Percentiles rank a stretch among this genome's conserved stretches.
Evolutionary conservation across 2,329 filamentous ascomycete genomes (phyloP).

Genomic region (Macroventuria anomochaeta): DNA sequence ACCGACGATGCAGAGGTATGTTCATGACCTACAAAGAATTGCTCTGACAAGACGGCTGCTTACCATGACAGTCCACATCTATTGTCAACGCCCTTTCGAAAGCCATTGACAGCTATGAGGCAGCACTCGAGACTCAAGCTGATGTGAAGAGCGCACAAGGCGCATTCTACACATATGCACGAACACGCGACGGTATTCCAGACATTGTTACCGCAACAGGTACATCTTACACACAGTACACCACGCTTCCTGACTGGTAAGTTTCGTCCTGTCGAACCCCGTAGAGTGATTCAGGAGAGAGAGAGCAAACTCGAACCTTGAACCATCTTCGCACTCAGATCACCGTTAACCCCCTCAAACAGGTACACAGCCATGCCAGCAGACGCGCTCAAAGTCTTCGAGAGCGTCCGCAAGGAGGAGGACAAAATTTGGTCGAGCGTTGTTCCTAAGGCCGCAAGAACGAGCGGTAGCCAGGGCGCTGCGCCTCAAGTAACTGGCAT

Average conservation of each 20-base stretch:
- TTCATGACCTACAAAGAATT: background rate
- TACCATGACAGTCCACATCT: constrained; percentile 1
- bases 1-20: constrained; percentile 14
- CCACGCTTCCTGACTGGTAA: constrained; percentile 14
- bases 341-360: too few species aligned
- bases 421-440: constrained; percentile 16
- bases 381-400: constrained; percentile 11
- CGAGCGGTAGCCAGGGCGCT: constrained; percentile 11
- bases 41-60: background rate
- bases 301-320: too few species aligned
- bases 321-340: too few species aligned
- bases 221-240: constrained; percentile 2
- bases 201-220: constrained; percentile 10
- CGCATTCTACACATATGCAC: constrained; percentile 16
- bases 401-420: constrained; percentile 12
- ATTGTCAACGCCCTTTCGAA: constrained; percentile 10
- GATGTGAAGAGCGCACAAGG: constrained; percentile 8
- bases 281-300: too few species aligned
- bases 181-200: constrained; percentile 16
- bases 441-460: constrained; percentile 7
- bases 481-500: constrained; percentile 8
- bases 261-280: too few species aligned
- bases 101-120: constrained; percentile 5
- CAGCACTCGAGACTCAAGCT: background rate
- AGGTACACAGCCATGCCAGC: constrained; percentile 17